Percentiles rank a stretch among this genome's conserved stretches.
These are phyloP conservation scores for Fusarium palustre DNA, from an alignment of 2,329 filamentous ascomycete genomes.

Conservation along the genomic window DNA sequence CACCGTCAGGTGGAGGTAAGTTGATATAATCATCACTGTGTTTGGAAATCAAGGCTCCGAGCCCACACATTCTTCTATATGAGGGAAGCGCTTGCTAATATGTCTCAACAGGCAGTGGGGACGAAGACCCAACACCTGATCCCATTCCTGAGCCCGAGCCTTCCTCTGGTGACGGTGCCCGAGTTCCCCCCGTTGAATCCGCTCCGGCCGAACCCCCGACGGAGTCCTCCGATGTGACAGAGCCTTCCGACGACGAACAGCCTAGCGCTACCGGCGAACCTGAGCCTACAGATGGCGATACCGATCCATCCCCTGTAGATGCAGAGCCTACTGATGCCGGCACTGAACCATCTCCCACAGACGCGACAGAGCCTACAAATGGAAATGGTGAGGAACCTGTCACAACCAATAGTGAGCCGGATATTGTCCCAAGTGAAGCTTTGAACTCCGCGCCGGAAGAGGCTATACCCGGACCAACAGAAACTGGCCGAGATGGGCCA, in stretches of 20 bases:
- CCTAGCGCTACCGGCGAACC: not conserved
- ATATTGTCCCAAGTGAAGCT: slow-evolving; percentile 3
- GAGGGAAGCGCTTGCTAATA: not conserved
- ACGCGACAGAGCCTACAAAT: not conserved
- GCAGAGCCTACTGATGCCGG: not conserved
- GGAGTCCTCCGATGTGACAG: not conserved
- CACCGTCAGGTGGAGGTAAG: not conserved
- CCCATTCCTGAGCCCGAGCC: not conserved
- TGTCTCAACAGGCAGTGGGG: not conserved
- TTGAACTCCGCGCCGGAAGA: slow-evolving; percentile 6
- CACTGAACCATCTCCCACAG: not conserved
- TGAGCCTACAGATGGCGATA: not conserved
- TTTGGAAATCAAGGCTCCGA: not conserved
- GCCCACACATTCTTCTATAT: not conserved
- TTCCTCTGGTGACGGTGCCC: not conserved
- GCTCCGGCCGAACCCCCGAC: not conserved
- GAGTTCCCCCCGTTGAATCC: not conserved
- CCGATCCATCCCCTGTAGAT: not conserved
- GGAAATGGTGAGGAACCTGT: slow-evolving; percentile 16
- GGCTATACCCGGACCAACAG: slow-evolving; percentile 1
- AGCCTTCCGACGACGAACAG: not conserved
- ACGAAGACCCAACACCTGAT: not conserved
- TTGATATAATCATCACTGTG: no score
- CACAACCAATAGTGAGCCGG: not conserved
- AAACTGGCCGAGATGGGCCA: not conserved